phyloP scores from a whole-genome alignment of 805 yeast genomes.

The Tetrapisispora fleetii region DNA sequence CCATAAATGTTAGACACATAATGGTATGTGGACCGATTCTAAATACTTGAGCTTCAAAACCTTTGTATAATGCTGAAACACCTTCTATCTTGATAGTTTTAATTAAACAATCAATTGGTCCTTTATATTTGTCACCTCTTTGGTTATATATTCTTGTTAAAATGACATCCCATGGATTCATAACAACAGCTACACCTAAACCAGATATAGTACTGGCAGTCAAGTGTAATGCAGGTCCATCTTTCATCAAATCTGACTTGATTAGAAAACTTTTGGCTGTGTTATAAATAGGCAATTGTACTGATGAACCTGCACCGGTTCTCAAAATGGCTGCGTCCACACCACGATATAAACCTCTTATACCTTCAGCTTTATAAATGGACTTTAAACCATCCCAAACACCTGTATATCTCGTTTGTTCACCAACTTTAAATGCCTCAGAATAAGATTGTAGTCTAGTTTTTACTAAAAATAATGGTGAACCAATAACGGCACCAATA shows the following conservation, averaged over 20 bases:
- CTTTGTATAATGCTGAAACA: constrained; percentile 79
- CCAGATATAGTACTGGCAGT: constrained; percentile 73
- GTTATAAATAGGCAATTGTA: constrained; percentile 86
- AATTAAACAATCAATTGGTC: constrained; percentile 79
- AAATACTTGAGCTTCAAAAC: constrained; percentile 85
- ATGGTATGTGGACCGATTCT: constrained; percentile 95
- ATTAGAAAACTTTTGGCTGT: constrained; percentile 57
- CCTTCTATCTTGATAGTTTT: constrained; percentile 84
- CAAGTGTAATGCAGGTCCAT: constrained; percentile 65
- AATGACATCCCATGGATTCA: constrained; percentile 97
- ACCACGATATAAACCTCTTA: constrained; percentile 77
- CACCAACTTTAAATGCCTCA: constrained; percentile 59
- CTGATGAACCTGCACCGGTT: constrained; percentile 93
- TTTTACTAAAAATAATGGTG: constrained; percentile 86
- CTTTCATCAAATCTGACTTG: constrained; percentile 41
- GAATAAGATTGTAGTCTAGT: constrained; percentile 96
- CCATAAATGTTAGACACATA: constrained; percentile 86
- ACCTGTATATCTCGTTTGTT: constrained; percentile 78
- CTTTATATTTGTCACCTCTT: constrained; percentile 74
- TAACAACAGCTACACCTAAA: constrained; percentile 82
- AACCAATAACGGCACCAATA: constrained; percentile 81
- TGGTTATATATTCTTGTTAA: constrained; percentile 93
- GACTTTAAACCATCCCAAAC: constrained; percentile 57
- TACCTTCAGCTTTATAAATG: constrained; percentile 63
- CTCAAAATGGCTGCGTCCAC: constrained; percentile 90